These are phyloP conservation scores for Volvox africanus DNA, from an alignment of 139 green algal genomes.

Conservation along the genomic window DNA sequence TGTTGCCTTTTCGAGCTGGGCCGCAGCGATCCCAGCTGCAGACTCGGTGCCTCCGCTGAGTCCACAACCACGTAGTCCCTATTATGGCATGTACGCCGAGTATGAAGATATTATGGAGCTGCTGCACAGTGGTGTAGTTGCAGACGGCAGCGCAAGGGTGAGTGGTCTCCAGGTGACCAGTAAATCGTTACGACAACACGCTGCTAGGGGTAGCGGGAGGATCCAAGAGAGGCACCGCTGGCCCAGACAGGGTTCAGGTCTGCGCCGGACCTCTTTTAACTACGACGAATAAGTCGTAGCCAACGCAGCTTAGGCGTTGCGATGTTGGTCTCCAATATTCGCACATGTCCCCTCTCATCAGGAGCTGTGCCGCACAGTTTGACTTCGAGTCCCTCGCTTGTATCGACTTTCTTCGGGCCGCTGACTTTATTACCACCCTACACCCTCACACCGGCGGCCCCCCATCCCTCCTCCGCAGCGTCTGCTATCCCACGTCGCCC, in stretches of 20 bases:
- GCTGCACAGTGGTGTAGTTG: neutral
- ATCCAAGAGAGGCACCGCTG: too few species aligned
- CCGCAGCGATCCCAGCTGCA: too few species aligned
- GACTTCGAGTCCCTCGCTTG: neutral
- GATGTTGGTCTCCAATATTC: too few species aligned
- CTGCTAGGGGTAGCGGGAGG: too few species aligned
- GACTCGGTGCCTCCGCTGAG: neutral
- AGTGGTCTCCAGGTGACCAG: neutral
- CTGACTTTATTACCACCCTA: neutral
- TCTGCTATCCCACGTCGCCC: neutral
- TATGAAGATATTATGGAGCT: conserved; percentile 43
- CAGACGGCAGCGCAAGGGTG: conserved; percentile 20
- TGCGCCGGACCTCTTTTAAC: too few species aligned
- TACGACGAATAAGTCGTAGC: too few species aligned
- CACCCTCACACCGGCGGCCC: too few species aligned
- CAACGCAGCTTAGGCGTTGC: too few species aligned
- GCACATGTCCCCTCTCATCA: too few species aligned
- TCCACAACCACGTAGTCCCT: neutral
- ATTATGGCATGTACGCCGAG: conserved; percentile 22
- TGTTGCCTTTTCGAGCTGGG: neutral
- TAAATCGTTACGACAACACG: too few species aligned
- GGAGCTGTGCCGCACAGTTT: too few species aligned
- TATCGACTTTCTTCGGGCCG: neutral
- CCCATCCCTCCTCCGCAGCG: neutral
- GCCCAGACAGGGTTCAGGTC: too few species aligned